Conservation (phyloP, 1,139 yeast species). For the Kazachstania sp. region DNA sequence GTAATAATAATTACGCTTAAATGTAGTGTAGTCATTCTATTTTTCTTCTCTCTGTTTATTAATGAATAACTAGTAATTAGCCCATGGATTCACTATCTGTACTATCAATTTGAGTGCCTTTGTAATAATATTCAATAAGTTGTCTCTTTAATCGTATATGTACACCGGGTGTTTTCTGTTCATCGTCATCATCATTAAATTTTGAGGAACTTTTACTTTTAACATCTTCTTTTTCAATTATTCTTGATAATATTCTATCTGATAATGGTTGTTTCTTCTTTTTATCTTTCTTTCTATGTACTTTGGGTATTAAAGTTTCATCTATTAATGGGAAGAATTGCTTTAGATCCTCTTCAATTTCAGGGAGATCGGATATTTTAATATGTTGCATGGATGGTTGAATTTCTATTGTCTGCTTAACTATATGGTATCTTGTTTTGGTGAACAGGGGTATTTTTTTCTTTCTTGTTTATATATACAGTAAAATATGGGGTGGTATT, state of each 20-base stretch:
- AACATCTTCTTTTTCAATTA: background rate
- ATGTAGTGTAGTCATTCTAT: no score
- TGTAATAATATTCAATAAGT: background rate
- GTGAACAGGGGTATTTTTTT: no score
- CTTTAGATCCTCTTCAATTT: background rate
- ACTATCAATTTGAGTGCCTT: background rate
- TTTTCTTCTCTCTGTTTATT: no score
- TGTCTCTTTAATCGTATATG: background rate
- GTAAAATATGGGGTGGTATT: no score
- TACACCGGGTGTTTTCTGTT: background rate
- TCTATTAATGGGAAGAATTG: slow-evolving; percentile 2
- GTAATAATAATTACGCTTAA: no score
- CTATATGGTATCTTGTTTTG: no score
- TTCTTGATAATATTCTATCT: background rate
- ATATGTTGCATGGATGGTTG: slow-evolving; percentile 1
- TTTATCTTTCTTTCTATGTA: background rate
- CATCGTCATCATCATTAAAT: background rate
- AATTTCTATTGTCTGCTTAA: no score
- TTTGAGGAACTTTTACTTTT: background rate
- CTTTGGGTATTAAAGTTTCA: background rate
- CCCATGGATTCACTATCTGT: background rate
- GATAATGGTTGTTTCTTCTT: background rate
- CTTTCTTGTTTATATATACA: no score
- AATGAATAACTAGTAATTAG: background rate
- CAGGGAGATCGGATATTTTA: slow-evolving; percentile 3